A percentile compares a stretch with the other conserved stretches of the same genome.
These are phyloP conservation scores for Penicillium brasilianum DNA, from an alignment of 2,329 filamentous ascomycete genomes.

Conservation along the genomic window DNA sequence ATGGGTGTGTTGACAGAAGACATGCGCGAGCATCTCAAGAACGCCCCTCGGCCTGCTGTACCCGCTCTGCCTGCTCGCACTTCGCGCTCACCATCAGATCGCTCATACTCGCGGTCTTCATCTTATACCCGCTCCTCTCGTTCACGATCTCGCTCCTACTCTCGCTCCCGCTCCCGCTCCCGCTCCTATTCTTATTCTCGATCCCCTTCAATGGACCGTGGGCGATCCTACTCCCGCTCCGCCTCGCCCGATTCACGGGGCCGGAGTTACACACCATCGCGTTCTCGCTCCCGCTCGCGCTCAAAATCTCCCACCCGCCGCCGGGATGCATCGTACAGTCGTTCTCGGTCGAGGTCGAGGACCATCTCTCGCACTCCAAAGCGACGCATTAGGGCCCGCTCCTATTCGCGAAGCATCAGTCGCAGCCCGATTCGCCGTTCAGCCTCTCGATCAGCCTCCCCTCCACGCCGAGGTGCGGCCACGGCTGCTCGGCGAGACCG, in stretches of 20 bases:
- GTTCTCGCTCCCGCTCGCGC: conserved; percentile 45
- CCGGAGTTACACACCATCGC: conserved; percentile 43
- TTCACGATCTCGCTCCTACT: conserved; percentile 46
- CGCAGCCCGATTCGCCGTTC: conserved; percentile 37
- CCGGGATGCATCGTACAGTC: conserved; percentile 41
- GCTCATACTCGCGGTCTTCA: conserved; percentile 63
- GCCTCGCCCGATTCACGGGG: conserved; percentile 39
- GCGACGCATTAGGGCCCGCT: conserved; percentile 33
- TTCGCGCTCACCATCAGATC: conserved; percentile 69
- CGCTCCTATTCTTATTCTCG: conserved; percentile 47
- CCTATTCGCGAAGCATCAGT: conserved; percentile 34
- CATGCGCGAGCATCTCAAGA: conserved; percentile 89
- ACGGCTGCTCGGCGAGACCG: conserved; percentile 29
- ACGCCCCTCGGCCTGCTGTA: conserved; percentile 81
- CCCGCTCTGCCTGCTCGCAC: conserved; percentile 69
- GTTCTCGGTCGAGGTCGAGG: conserved; percentile 31
- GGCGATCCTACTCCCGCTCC: conserved; percentile 41
- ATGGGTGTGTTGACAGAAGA: conserved; percentile 94
- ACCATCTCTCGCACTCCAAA: conserved; percentile 38
- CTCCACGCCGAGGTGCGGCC: conserved; percentile 33
- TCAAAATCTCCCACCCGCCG: conserved; percentile 37
- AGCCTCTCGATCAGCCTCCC: conserved; percentile 40
- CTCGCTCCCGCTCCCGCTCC: conserved; percentile 46
- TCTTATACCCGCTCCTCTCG: conserved; percentile 61
- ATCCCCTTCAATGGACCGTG: conserved; percentile 41